Base-by-base conservation (phyloP, 2,329 filamentous ascomycete species). In the Botrytis tulipae region DNA sequence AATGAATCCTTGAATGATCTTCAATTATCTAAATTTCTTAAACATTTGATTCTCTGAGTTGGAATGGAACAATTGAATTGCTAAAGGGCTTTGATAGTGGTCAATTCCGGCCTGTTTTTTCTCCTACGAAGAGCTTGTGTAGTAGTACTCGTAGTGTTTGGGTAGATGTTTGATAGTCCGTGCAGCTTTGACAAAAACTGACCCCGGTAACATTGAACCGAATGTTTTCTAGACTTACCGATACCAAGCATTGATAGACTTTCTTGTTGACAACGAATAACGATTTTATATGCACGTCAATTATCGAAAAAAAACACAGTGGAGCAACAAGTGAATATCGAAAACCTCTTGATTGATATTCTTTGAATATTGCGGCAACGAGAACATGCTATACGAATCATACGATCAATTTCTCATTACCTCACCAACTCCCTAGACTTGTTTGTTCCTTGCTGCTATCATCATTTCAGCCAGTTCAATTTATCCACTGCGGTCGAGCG, bases 401-500 rank as follows among this genome's bases (percentile, higher is more conserved):
- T 67, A 20, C 32, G 51, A 7, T 40, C 35, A 10, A 40, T 68
- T 40, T 68, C 35, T 54, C 35, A 57, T 42, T 9, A 37, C 37
- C 46, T 37, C 54, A 46, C 67, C 37, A 48, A 72, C n/a, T 20
- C 61, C 51, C 32, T 67, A 69, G 35, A 60, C 32, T 40, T 10
- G 40, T 42, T 40, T 10, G 29, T 42, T 72, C 51, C 51, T 57
- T 32, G 44, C 63, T 61, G 32, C 70, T 67, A 72, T 44, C 29
- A 48, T 65, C 42, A 29, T 9, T 16, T 25, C 59, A 16, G 40
- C 51, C 40, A 32, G 0, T 14, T 42, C 69, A 46, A 22, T 63
- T 51, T 37, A 48, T 44, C 25, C 25, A 46, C 48, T 42, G n/a
- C 51, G 32, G 73, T 75, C 76, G 74, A 77, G 75, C 75, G 75